Percentiles rank a stretch among this genome's conserved stretches.
phyloP scores from a whole-genome alignment of 495 filamentous ascomycete genomes.

The Copromyces sp. region DNA sequence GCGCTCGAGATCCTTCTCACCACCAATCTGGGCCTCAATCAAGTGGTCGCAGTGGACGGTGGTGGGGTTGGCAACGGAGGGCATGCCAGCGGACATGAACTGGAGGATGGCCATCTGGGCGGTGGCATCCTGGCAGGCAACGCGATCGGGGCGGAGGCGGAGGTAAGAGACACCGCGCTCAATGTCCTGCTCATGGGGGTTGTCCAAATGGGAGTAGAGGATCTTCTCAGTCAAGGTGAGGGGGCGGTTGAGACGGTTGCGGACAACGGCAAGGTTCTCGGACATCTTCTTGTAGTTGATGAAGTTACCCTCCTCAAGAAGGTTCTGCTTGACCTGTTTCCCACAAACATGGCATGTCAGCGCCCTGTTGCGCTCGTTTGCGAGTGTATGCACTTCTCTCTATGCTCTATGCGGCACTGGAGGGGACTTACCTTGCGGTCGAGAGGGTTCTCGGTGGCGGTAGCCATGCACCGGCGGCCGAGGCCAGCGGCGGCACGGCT shows the following conservation, averaged over 20 bases:
- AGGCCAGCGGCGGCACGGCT: slow-evolving; percentile 37
- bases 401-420: neutral
- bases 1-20: slow-evolving; percentile 85
- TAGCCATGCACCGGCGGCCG: slow-evolving; percentile 46
- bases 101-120: slow-evolving; percentile 99
- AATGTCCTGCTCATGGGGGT: slow-evolving; percentile 91
- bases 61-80: slow-evolving; percentile 83
- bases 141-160: slow-evolving; percentile 90
- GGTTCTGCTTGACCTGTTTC: slow-evolving; percentile 44
- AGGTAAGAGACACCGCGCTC: slow-evolving; percentile 93
- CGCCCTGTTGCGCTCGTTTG: neutral
- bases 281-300: slow-evolving; percentile 86
- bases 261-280: slow-evolving; percentile 89
- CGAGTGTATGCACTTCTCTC: neutral
- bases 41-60: slow-evolving; percentile 99
- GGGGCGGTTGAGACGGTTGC: slow-evolving; percentile 77
- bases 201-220: slow-evolving; percentile 96
- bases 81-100: slow-evolving; percentile 98
- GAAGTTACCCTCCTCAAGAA: slow-evolving; percentile 46
- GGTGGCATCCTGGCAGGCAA: slow-evolving; percentile 98
- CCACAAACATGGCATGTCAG: slow-evolving; percentile 11
- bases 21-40: slow-evolving; percentile 95
- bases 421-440: slow-evolving; percentile 39
- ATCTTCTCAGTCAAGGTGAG: slow-evolving; percentile 97
- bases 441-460: slow-evolving; percentile 40